Conservation (phyloP, 495 filamentous ascomycete genomes). For the Penicillium atrosanguineum region DNA sequence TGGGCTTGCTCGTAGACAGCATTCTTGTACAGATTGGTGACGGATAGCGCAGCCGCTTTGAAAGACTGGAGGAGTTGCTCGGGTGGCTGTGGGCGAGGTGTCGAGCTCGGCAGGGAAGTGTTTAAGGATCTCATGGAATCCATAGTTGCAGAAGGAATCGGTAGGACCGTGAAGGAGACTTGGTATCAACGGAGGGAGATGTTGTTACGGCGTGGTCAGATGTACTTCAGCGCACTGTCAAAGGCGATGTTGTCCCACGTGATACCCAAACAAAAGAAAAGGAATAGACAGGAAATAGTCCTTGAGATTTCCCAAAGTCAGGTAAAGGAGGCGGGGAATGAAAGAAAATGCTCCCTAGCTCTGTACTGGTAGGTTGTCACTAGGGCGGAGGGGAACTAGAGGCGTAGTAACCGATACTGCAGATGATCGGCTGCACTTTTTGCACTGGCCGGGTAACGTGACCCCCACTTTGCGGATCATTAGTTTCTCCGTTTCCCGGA, state of each 20-base stretch:
- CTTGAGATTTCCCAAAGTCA: not conserved
- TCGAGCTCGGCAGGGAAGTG: conserved; percentile 59
- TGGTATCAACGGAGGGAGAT: not conserved
- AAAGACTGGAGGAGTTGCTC: conserved; percentile 86
- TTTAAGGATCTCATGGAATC: conserved; percentile 75
- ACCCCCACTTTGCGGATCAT: conserved; percentile 36
- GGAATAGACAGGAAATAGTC: not conserved
- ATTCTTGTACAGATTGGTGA: conserved; percentile 94
- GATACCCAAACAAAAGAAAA: conserved; percentile 1
- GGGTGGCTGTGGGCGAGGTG: conserved; percentile 57
- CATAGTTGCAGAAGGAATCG: conserved; percentile 40
- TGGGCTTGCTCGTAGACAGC: conserved; percentile 74
- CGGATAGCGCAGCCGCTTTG: conserved; percentile 86
- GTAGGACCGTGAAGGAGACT: not conserved
- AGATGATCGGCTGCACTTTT: conserved; percentile 27
- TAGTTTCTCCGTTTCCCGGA: conserved; percentile 20
- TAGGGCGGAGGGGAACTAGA: conserved; percentile 3
- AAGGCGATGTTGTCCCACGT: not conserved
- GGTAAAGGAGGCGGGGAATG: not conserved
- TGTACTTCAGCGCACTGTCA: not conserved
- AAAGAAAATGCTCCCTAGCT: not conserved
- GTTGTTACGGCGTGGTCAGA: conserved; percentile 8
- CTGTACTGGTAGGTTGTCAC: conserved; percentile 5
- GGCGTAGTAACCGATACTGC: conserved; percentile 9
- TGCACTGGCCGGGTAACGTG: conserved; percentile 44